These are phyloP conservation scores for Metarhizium humberi DNA, from an alignment of 2,329 filamentous ascomycete genomes.

Conservation along the genomic window DNA sequence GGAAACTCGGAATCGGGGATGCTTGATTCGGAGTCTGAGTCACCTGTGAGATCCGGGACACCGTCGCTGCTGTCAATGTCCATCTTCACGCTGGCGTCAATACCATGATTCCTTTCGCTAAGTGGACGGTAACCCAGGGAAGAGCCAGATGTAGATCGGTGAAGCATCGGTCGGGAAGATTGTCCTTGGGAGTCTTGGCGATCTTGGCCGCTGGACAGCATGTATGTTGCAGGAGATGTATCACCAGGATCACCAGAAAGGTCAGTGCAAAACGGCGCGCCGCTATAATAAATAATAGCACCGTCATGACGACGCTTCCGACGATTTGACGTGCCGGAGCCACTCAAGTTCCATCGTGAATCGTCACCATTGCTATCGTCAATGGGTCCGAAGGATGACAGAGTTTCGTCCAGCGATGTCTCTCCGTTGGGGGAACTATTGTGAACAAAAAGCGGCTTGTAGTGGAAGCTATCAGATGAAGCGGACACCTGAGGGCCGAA, in stretches of 20 bases:
- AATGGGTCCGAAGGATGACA: constrained; percentile 36
- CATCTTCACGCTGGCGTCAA: constrained; percentile 14
- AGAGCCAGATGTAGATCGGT: constrained; percentile 42
- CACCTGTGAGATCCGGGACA: constrained; percentile 22
- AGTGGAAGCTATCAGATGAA: constrained; percentile 46
- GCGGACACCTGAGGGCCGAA: constrained; percentile 26
- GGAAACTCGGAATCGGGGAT: constrained; percentile 34
- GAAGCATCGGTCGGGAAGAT: constrained; percentile 16
- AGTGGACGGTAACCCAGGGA: constrained; percentile 39
- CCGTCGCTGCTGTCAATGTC: constrained; percentile 18
- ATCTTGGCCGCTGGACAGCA: constrained; percentile 35
- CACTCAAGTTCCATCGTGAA: constrained; percentile 37
- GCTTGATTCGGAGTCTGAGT: constrained; percentile 24
- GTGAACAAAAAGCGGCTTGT: constrained; percentile 53
- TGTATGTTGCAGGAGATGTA: constrained; percentile 36
- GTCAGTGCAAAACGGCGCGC: constrained; percentile 72
- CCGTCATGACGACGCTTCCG: constrained; percentile 54
- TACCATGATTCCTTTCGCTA: constrained; percentile 23
- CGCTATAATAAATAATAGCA: constrained; percentile 76
- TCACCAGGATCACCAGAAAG: constrained; percentile 57
- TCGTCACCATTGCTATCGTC: constrained; percentile 40
- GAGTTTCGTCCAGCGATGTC: constrained; percentile 37
- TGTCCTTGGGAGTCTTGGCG: constrained; percentile 13
- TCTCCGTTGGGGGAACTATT: constrained; percentile 37
- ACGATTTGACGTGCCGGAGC: constrained; percentile 37